Evolutionary conservation across 257 asterid species (phyloP).

Genomic region (Capsicum chinense): DNA sequence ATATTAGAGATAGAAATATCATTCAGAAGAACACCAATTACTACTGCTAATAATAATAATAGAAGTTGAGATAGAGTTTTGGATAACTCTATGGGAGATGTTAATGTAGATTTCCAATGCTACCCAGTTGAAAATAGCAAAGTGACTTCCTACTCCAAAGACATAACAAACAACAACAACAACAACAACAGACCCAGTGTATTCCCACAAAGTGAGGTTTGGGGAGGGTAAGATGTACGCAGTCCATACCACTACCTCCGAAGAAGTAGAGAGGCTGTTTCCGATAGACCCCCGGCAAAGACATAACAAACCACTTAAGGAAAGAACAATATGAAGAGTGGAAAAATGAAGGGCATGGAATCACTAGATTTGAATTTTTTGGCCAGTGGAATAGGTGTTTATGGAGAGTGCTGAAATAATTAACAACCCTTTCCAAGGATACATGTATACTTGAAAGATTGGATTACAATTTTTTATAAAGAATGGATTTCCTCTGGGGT

Average conservation of each 20-base stretch:
- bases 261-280: too few relatives aligned
- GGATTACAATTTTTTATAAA: neutral
- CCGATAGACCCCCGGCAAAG: neutral
- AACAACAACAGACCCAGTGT: too few relatives aligned
- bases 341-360: neutral
- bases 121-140: neutral
- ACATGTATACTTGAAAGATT: neutral
- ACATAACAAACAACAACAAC: neutral
- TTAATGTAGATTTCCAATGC: neutral
- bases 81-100: neutral
- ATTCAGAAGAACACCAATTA: neutral
- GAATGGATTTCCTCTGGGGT: neutral
- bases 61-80: conserved; percentile 16
- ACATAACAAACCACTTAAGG: neutral
- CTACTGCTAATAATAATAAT: conserved; percentile 14
- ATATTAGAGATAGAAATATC: neutral
- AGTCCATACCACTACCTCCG: too few relatives aligned
- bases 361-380: neutral
- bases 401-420: neutral
- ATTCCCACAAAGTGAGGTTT: too few relatives aligned
- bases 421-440: neutral
- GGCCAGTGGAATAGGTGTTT: conserved; percentile 8
- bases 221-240: too few relatives aligned
- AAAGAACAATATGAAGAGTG: conserved; percentile 2
- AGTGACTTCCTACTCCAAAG: neutral